Conservation (phyloP, 2,329 filamentous ascomycete species). For the Stromatinia cepivora region DNA sequence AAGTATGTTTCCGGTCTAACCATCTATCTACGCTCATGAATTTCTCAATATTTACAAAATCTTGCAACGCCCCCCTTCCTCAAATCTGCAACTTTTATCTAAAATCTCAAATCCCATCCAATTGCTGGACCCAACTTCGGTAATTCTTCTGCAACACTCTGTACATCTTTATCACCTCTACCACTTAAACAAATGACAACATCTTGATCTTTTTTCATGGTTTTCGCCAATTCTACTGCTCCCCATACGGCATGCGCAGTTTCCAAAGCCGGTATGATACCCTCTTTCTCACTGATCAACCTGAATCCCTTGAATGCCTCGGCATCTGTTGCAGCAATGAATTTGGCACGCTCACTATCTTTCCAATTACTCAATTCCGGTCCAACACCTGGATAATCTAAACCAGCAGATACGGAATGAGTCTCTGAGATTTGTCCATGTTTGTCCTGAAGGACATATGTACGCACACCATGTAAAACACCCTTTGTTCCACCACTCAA, state of each 20-base stretch:
- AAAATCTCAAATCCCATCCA: conserved; percentile 68
- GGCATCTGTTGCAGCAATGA: conserved; percentile 87
- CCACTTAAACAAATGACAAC: conserved; percentile 93
- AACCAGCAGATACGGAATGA: conserved; percentile 92
- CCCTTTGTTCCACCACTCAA: conserved; percentile 84
- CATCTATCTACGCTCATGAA: background rate
- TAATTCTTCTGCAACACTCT: conserved; percentile 94
- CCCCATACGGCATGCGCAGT: conserved; percentile 90
- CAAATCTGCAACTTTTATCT: conserved; percentile 28
- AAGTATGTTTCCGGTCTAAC: background rate
- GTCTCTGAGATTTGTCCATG: conserved; percentile 94
- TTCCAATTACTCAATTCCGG: conserved; percentile 94
- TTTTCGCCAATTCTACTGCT: conserved; percentile 86
- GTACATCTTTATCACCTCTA: conserved; percentile 95
- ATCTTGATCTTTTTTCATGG: conserved; percentile 83
- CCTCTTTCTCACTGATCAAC: conserved; percentile 82
- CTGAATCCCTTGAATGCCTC: conserved; percentile 87
- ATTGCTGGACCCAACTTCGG: conserved; percentile 87
- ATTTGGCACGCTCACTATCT: conserved; percentile 80
- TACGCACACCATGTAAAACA: conserved; percentile 92
- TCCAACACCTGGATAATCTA: conserved; percentile 96
- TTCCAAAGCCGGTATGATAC: conserved; percentile 95
- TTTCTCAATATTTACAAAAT: conserved; percentile 12
- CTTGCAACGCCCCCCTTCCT: background rate
- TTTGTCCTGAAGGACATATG: conserved; percentile 89